Evolutionary conservation across 1,139 yeast genomes (phyloP).

Genomic region (Geotrichum armillariae): DNA sequence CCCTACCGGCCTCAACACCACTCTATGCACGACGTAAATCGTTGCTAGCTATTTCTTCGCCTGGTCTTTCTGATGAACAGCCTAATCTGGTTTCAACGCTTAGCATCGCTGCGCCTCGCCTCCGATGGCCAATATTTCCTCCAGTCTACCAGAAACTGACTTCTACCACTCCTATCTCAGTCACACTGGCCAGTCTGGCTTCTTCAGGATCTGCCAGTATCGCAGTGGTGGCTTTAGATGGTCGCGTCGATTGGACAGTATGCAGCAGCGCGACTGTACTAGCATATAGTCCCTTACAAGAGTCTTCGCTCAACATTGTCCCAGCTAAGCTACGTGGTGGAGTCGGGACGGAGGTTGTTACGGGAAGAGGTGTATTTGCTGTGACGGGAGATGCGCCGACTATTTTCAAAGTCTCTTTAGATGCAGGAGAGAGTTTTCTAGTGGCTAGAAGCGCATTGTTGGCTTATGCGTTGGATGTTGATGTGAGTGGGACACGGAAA

Average conservation of each 20-base stretch:
- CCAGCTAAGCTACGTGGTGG: no score
- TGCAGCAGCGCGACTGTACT: constrained; percentile 29
- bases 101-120: constrained; percentile 6
- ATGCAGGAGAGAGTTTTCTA: constrained; percentile 37
- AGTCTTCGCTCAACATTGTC: constrained; percentile 28
- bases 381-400: constrained; percentile 37
- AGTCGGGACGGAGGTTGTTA: constrained; percentile 33
- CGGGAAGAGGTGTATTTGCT: constrained; percentile 43
- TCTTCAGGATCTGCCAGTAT: constrained; percentile 28
- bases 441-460: constrained; percentile 36
- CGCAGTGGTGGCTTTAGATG: constrained; percentile 41
- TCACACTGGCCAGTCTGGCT: constrained; percentile 24
- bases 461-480: constrained; percentile 39
- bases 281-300: constrained; percentile 34
- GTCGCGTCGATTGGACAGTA: constrained; percentile 40
- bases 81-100: constrained; percentile 17
- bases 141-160: constrained; percentile 16
- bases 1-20: constrained; percentile 51
- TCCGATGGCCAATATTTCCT: constrained; percentile 12
- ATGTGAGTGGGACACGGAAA: not conserved
- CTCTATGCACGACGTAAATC: constrained; percentile 47
- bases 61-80: constrained; percentile 27
- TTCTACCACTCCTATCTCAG: constrained; percentile 15
- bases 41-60: constrained; percentile 48
- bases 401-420: constrained; percentile 36